Base-by-base conservation (phyloP, 2,329 filamentous ascomycete genomes). In the Cryphonectria nitschkei region DNA sequence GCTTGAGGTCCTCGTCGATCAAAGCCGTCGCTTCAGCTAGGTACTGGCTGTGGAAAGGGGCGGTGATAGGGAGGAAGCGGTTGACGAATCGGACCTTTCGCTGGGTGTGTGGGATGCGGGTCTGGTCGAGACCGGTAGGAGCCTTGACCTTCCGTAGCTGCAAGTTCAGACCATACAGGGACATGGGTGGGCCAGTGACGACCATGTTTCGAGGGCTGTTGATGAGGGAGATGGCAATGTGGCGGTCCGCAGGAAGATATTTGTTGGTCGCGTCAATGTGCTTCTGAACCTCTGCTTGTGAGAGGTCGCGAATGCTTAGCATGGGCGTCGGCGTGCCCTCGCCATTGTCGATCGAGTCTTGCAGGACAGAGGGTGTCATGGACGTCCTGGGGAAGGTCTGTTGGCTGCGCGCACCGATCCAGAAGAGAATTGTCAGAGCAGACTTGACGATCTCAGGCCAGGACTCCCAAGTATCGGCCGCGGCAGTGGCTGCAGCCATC, bases 151-250 rank as follows among this genome's bases (percentile, higher is more conserved):
- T 99, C 77, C 97, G 92, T 68, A 99, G 86, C 79, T 97, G 94
- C 64, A 97, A 85, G 81, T 99, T 99, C 56, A 99, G 88, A 87
- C 96, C 97, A 79, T 98, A 98, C 14, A 99, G 86, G 1, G 97
- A 98, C 75, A 97, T 94, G 2, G 97, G 96, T 69, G 96, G 96
- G 68, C 96, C 96, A 58, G 96, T 97, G 19, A 99, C 94, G 65
- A 99, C 97, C 78, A 98, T 92, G 81, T 98, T 99, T 71, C 96
- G 92, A 19, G 95, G 94, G 82, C 95, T 98, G 86, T 99, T 99
- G 80, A 98, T 90, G 69, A 99, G 88, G 0, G 97, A 98, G 76
- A 99, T 95, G 79, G 91, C 91, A 79, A 99, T 98, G 80, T 98
- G 96, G 70, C 95, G 90, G 77, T 98, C 95, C 74, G 92, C 84